Evolutionary conservation across 2,329 filamentous ascomycete species (phyloP), one percentile per base, ranked within the genome.

Genomic region (Chaetomium globosum): DNA sequence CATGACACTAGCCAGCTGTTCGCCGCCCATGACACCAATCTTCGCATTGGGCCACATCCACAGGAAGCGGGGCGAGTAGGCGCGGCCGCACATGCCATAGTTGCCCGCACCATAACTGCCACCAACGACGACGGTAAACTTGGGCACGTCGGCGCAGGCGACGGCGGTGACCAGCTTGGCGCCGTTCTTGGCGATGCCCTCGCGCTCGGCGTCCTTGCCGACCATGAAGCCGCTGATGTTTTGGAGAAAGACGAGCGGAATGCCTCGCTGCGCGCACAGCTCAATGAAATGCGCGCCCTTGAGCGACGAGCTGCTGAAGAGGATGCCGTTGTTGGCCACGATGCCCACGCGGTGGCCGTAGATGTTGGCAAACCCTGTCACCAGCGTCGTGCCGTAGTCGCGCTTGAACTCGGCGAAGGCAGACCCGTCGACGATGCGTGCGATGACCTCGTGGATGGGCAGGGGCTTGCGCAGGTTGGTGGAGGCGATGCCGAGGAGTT

Each of bases 211-310:
- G 73, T 95, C 92, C 21, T 87, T 86, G 52, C 95, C 95, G 36
- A 99, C 95, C 95, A 99, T 99, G 85, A 99, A 99, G 52, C 95
- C 95, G 6, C 89, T 89, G 75, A 99, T 98, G 77, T 99, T 98
- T 77, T 99, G 95, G 23, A 99, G 81, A 79, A 98, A 98, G 59
- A 98, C 84, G 10, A 98, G 82, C 0, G 95, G 94, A 64, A 98
- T 91, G 61, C 91, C 88, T 64, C 95, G 89, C 78, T 97, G 93
- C 33, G 90, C 85, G 80, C 94, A 98, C 4, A 99, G 86, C 78
- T 99, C 92, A 73, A 98, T 92, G 77, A 99, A 99, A 79, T 99
- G 95, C 0, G 95, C 93, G 43, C 93, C 95, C 79, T 99, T 99
- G 67, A 97, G 84, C 9, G 92, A 89, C 10, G 91, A 93, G 59